Conservation (phyloP, 805 yeast species). For the Millerozyma miso region DNA sequence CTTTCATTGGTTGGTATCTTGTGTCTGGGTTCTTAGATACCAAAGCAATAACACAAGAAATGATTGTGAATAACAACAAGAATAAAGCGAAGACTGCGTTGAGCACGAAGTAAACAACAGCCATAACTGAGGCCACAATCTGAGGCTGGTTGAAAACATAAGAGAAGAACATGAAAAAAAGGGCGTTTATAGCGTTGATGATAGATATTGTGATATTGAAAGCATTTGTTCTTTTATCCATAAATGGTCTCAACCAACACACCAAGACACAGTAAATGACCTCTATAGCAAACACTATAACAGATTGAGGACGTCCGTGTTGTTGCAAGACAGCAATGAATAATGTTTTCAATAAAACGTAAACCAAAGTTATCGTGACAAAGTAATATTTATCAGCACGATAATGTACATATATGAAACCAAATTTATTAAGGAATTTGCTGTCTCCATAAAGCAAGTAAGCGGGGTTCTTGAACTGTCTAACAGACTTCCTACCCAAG, state of each 20-base stretch:
- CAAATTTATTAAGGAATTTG: slow-evolving; percentile 76
- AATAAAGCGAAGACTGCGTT: slow-evolving; percentile 87
- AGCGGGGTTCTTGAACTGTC: slow-evolving; percentile 85
- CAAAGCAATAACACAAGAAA: slow-evolving; percentile 82
- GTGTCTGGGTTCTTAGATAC: slow-evolving; percentile 90
- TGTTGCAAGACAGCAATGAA: slow-evolving; percentile 83
- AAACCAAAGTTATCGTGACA: slow-evolving; percentile 59
- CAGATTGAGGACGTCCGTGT: slow-evolving; percentile 78
- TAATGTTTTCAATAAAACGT: slow-evolving; percentile 68
- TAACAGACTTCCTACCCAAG: slow-evolving; percentile 69
- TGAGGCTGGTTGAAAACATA: slow-evolving; percentile 78
- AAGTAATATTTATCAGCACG: slow-evolving; percentile 86
- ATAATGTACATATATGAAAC: slow-evolving; percentile 88
- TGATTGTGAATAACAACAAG: slow-evolving; percentile 77
- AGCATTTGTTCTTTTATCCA: slow-evolving; percentile 93
- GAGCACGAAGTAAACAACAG: slow-evolving; percentile 79
- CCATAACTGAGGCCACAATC: slow-evolving; percentile 88
- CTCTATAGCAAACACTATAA: slow-evolving; percentile 72
- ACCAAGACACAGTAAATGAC: slow-evolving; percentile 60
- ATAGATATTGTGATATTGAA: slow-evolving; percentile 84
- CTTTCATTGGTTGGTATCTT: slow-evolving; percentile 92
- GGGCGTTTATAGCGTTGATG: slow-evolving; percentile 74
- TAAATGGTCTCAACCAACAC: slow-evolving; percentile 76
- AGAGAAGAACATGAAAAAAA: slow-evolving; percentile 87
- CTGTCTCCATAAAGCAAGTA: slow-evolving; percentile 84